Conservation (phyloP, 106 monocot species). For the Apostasia ramifera region DNA sequence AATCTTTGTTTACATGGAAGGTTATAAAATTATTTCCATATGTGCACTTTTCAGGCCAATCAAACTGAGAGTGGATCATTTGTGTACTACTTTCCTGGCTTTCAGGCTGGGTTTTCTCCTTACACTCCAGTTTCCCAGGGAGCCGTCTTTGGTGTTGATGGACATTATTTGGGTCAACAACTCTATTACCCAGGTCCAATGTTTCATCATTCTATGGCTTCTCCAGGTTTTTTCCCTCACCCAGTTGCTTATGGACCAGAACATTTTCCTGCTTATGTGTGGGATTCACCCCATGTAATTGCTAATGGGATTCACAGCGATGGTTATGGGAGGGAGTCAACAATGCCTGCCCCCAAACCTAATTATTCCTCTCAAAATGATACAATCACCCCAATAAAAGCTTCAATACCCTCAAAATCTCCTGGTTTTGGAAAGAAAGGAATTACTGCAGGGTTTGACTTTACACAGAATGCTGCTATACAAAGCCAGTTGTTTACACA, state of each 20-base stretch:
- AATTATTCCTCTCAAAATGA: conserved; percentile 30
- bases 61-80: conserved; percentile 55
- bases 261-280: conserved; percentile 38
- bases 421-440: conserved; percentile 28
- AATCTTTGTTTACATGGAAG: too few relatives aligned
- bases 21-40: too few relatives aligned
- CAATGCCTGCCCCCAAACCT: conserved; percentile 19
- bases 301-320: conserved; percentile 23
- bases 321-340: conserved; percentile 22
- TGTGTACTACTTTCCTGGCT: conserved; percentile 50
- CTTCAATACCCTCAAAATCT: conserved; percentile 12
- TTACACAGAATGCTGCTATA: conserved; percentile 10
- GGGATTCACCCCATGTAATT: conserved; percentile 38
- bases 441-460: conserved; percentile 13
- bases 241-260: conserved; percentile 51
- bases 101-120: conserved; percentile 41
- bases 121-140: conserved; percentile 35
- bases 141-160: conserved; percentile 45
- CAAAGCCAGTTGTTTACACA: conserved; percentile 31
- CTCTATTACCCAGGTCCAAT: conserved; percentile 31
- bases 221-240: conserved; percentile 51
- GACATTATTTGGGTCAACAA: conserved; percentile 57
- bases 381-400: conserved; percentile 19
- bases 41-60: conserved; percentile 35
- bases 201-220: conserved; percentile 25